Evolutionary conservation across 208 protist genomes (phyloP).

Genomic region (Trypanosoma rangeli): DNA sequence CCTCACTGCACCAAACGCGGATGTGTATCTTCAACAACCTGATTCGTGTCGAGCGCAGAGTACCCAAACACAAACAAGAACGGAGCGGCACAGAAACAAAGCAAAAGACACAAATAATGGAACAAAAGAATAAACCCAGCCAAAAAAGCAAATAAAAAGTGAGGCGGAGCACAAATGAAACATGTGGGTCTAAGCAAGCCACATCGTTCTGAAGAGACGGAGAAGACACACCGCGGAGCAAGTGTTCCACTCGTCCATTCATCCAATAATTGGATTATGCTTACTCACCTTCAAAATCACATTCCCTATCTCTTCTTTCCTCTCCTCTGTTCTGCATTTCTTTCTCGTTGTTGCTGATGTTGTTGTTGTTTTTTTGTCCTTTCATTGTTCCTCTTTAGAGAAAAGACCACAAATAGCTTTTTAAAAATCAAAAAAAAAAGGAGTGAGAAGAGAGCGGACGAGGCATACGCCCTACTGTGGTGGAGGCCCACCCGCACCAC

Average conservation of each 20-base stretch:
- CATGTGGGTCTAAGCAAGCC: too few species aligned
- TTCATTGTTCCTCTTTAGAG: constrained; percentile 5
- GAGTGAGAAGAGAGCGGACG: too few species aligned
- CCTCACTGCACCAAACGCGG: neutral
- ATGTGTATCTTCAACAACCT: too few species aligned
- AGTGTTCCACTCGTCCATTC: neutral
- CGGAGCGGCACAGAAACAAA: too few species aligned
- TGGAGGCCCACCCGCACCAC: constrained; percentile 65
- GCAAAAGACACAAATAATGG: too few species aligned
- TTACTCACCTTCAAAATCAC: constrained; percentile 8
- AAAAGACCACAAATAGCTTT: constrained; percentile 20
- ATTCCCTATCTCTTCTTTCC: constrained; percentile 13
- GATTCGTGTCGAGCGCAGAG: too few species aligned
- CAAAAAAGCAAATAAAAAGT: too few species aligned
- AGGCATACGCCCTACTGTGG: constrained; percentile 25
- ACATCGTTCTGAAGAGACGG: too few species aligned
- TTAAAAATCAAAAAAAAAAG: constrained; percentile 14
- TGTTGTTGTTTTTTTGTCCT: neutral
- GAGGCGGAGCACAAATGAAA: too few species aligned
- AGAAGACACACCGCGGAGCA: neutral
- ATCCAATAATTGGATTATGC: constrained; percentile 5
- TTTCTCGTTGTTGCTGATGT: constrained; percentile 3
- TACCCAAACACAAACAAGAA: too few species aligned
- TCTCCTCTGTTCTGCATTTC: constrained; percentile 4
- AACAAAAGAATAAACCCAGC: too few species aligned